Conservation (phyloP, 495 filamentous ascomycete species). For the Penicillium arizonense region DNA sequence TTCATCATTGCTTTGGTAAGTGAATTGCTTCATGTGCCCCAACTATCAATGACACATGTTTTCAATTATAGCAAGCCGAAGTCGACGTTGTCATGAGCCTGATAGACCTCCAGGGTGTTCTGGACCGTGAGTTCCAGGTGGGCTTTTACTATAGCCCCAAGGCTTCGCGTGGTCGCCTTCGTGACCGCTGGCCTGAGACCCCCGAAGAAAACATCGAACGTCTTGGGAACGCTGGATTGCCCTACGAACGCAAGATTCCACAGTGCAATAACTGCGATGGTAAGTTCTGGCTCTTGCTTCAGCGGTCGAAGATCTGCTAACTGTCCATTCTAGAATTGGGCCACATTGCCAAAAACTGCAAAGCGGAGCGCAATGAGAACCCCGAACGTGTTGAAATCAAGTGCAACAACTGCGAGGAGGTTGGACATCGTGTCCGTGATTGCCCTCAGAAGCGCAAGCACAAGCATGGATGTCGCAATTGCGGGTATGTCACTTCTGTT, state of each 20-base stretch:
- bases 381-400: slow-evolving; percentile 51
- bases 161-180: slow-evolving; percentile 58
- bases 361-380: slow-evolving; percentile 52
- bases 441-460: slow-evolving; percentile 63
- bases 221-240: slow-evolving; percentile 67
- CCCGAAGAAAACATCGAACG: slow-evolving; percentile 72
- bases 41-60: not conserved
- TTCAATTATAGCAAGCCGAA: slow-evolving; percentile 49
- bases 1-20: slow-evolving; percentile 72
- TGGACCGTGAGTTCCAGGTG: slow-evolving; percentile 72
- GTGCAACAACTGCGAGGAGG: slow-evolving; percentile 73
- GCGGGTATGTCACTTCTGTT: slow-evolving; percentile 53
- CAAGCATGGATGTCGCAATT: slow-evolving; percentile 77
- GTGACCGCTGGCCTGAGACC: slow-evolving; percentile 62
- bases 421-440: slow-evolving; percentile 68
- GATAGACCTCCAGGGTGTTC: slow-evolving; percentile 81
- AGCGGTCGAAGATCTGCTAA: not conserved
- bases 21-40: not conserved
- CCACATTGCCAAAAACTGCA: slow-evolving; percentile 66
- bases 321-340: slow-evolving; percentile 57
- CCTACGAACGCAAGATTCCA: slow-evolving; percentile 61
- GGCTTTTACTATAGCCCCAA: slow-evolving; percentile 64
- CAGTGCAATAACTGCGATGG: slow-evolving; percentile 70
- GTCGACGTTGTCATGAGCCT: slow-evolving; percentile 62
- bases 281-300: slow-evolving; percentile 23